Evolutionary conservation across 495 filamentous ascomycete genomes (phyloP), one percentile per base, ranked within the genome.

Genomic region (Aspergillus saccharolyticus): DNA sequence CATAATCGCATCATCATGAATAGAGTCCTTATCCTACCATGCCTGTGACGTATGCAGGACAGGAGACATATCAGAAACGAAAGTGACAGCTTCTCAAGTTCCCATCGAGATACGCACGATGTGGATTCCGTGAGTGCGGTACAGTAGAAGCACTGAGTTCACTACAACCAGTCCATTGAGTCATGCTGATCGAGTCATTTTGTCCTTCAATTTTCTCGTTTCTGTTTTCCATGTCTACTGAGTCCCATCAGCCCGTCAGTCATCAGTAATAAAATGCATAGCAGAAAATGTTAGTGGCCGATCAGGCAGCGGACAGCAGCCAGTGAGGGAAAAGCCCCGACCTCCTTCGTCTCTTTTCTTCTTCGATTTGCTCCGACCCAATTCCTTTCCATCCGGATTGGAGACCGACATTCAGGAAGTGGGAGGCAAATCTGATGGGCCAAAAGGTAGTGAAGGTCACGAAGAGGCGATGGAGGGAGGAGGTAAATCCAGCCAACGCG

Each of bases 271-370:
- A 2, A 15, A 39, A 39, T 12, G 10, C 33, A 39, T 39, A 39
- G 4, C 14, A 8, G 14, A 39, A 39, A 39, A 8, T 33, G 25
- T 56, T 61, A 61, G 59, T 46, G 59, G 59, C 59, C 57, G 59
- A 61, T 61, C 59, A 61, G 59, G 59, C 59, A 61, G 54, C 51
- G 54, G 53, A 20, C 51, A 44, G 45, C 55, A 57, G 52, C 59
- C 59, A 61, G 49, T 61, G 52, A 53, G 18, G 50, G 50, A 44
- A 22, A 4, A 43, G 12, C 50, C 52, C 46, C 59, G 55, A 61
- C 58, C 44, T 52, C 25, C 50, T 43, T 54, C 39, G 42, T 28
- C 47, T 54, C 51, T 50, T 18, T 39, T 54, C 51, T 54, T 55
- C 24, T 22, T 50, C 51, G 59, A 61, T 53, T 39, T 39, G 33